Evolutionary conservation across 768 basidiomycete genomes (phyloP).

Genomic region (Lactarius sp.): DNA sequence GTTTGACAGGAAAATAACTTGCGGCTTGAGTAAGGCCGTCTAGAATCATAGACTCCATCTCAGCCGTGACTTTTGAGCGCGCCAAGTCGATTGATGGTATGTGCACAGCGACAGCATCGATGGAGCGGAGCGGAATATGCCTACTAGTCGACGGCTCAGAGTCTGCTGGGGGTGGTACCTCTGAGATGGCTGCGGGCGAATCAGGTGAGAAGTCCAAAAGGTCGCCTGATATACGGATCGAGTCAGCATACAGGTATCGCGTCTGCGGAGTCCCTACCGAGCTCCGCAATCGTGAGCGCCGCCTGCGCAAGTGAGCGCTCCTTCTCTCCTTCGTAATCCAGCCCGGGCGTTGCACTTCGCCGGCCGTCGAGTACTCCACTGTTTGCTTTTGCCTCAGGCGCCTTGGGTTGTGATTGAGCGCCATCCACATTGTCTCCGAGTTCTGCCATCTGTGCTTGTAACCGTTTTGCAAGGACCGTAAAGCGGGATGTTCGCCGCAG

Average conservation of each 20-base stretch:
- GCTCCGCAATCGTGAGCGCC: slow-evolving; percentile 89
- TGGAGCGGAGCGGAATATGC: slow-evolving; percentile 54
- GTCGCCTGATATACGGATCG: slow-evolving; percentile 13
- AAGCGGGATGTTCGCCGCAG: slow-evolving; percentile 83
- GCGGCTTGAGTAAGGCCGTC: slow-evolving; percentile 75
- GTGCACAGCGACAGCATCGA: slow-evolving; percentile 66
- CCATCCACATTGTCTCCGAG: slow-evolving; percentile 34
- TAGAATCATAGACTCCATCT: slow-evolving; percentile 91
- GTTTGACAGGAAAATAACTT: slow-evolving; percentile 29
- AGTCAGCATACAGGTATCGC: not conserved
- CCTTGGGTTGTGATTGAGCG: slow-evolving; percentile 12
- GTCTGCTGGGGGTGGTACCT: not conserved
- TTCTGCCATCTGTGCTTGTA: slow-evolving; percentile 82
- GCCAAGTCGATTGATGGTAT: slow-evolving; percentile 69
- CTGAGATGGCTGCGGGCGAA: not conserved
- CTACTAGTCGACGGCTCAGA: not conserved
- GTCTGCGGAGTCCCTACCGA: slow-evolving; percentile 49
- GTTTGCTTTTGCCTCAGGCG: slow-evolving; percentile 19
- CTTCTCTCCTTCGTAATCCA: slow-evolving; percentile 65
- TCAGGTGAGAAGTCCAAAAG: slow-evolving; percentile 18
- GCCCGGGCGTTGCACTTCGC: slow-evolving; percentile 18
- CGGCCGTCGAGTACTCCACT: slow-evolving; percentile 18
- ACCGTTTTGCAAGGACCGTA: slow-evolving; percentile 70
- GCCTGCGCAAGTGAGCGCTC: slow-evolving; percentile 90
- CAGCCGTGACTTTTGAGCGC: slow-evolving; percentile 61